Evolutionary conservation across 2,329 filamentous ascomycete species (phyloP), one percentile per base, ranked within the genome.

Genomic region (Apiospora hydei): DNA sequence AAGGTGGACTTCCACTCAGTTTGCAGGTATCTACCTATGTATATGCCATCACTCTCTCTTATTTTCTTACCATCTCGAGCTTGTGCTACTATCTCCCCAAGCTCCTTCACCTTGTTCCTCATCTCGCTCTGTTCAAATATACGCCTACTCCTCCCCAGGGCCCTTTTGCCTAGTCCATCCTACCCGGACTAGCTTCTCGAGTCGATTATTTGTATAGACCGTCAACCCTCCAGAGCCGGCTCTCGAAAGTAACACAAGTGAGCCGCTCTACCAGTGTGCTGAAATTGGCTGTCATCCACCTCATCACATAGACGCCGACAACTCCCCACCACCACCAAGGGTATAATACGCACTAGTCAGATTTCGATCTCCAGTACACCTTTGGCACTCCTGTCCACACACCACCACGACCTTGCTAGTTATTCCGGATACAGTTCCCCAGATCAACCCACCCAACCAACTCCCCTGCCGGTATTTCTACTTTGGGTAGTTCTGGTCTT

Each of bases 391-490:
- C 57, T 64, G 57, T 64, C 57, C 57, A 64, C 57, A 18, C 57
- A 64, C 57, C 57, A 64, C 34, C 57, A 64, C 57, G 57, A 64
- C 57, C 57, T 64, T 64, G 34, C 57, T 64, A 64, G 34, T 64
- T 41, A 38, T 41, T 64, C 57, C 57, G 57, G 57, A 64, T 41
- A 41, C 57, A 41, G 57, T 64, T 64, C 57, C 57, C 57, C 57
- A 64, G 57, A 64, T 41, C 57, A 64, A 64, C 57, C 57, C 57
- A 46, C 66, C 66, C 66, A 68, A 68, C 66, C 41, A 68, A n/a
- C 66, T 68, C n/a, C 66, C 66, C 66, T 68, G 66, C 66, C 44
- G 41, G 26, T 16, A 46, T 68, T 46, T 68, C 66, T 68, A 41
- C 66, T 68, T 69, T 43, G 30, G 68, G 68, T 24, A 44, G n/a